Conservation (phyloP, 306 rosid genomes). For the Pterocarpus macrocarpus region DNA sequence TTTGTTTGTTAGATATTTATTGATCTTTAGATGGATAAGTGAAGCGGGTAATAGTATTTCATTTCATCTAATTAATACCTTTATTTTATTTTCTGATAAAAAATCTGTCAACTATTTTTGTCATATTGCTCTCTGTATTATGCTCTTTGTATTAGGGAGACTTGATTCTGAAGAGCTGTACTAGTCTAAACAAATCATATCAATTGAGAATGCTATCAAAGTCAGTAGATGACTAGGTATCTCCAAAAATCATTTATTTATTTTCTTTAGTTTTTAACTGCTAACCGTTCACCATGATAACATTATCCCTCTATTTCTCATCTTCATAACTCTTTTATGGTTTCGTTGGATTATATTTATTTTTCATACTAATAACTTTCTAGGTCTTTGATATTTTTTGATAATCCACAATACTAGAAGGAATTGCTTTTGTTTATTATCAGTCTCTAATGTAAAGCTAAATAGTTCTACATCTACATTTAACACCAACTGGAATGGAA, state of each 20-base stretch:
- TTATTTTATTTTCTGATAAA: too few species aligned
- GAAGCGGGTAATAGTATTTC: not conserved
- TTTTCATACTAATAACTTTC: not conserved
- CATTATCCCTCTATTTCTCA: not conserved
- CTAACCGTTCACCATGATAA: not conserved
- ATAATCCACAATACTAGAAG: not conserved
- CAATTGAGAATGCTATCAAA: not conserved
- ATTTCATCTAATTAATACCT: not conserved
- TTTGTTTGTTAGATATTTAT: too few species aligned
- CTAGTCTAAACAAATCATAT: not conserved
- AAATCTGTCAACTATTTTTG: too few species aligned
- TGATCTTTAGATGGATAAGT: too few species aligned
- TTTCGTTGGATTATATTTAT: not conserved
- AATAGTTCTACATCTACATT: constrained; percentile 9
- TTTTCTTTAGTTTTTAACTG: not conserved
- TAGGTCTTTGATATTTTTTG: not conserved
- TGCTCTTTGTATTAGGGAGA: not conserved
- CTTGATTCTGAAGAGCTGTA: constrained; percentile 20
- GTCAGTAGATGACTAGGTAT: not conserved
- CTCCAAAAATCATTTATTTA: not conserved
- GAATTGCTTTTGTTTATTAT: not conserved
- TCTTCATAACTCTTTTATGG: not conserved
- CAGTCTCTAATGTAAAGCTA: not conserved
- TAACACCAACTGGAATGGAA: not conserved
- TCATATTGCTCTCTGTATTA: too few species aligned